Base-by-base conservation (phyloP, 2,329 filamentous ascomycete genomes). In the Hymenotorrendiella dingleyae region DNA sequence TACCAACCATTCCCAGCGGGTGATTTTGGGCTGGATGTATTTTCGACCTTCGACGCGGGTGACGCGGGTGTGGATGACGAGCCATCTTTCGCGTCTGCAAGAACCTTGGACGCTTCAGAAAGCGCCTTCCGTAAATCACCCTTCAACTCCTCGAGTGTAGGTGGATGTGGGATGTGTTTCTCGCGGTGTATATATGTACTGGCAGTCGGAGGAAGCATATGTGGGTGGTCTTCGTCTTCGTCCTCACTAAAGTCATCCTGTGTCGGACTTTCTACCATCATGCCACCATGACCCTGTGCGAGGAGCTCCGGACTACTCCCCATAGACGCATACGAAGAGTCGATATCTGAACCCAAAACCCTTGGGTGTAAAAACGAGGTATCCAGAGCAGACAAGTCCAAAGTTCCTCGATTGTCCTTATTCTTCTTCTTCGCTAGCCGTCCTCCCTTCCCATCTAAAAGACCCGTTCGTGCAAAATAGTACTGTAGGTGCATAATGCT, bases 401-500 rank as follows among this genome's bases (percentile, higher is more conserved):
- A 63, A 1, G 76, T 77, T 12, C 69, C 55, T 20, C 51, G 50
- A 43, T 59, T 71, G 76, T 48, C 80, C 58, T 58, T 70, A 76
- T 48, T 80, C 58, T 76, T 82, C 62, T 83, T 84, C 57, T 84
- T 84, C 17, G 86, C 83, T 46, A 94, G 69, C 62, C 94, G 85
- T 41, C 80, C 93, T 26, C 90, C 91, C 62, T 96, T 96, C 43
- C 91, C 89, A 60, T 98, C 93, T 38, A 98, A 69, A 50, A 98
- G 68, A 5, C 93, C 93, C 1, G 93, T 98, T 46, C 93, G 76
- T 26, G 93, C 91, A 68, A 98, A 98, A 67, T 97, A 98, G 67
- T 97, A 95, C 65, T 98, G 93, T 59, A 98, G 71, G 68, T 98
- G 93, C 43, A 90, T 88, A 57, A 98, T 98, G 65, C 90, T 96